Evolutionary conservation across 164 flowering plant species (phyloP), one percentile per base, ranked within the genome.

Genomic region (Berberis thunbergii): DNA sequence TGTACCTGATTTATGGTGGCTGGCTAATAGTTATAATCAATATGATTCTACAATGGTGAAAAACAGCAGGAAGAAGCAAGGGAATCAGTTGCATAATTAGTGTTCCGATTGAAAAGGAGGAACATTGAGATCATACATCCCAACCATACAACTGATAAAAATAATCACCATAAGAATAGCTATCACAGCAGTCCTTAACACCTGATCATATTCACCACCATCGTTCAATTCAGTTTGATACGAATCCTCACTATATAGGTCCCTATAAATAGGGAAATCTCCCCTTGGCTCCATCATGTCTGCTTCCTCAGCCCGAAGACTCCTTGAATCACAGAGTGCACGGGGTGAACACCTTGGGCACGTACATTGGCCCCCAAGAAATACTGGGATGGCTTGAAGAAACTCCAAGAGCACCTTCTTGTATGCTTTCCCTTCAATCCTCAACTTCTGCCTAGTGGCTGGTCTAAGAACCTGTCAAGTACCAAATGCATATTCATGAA

Each of bases 151-250:
- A 39, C 84, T 86, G 57, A 81, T 63, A 54, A 93, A 64, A 62
- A 79, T 77, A 82, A 84, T 83, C 45, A 85, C 2, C 75, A 93
- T 81, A 60, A 93, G 89, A 44, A 84, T 61, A 49, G 80, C 79
- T 41, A 90, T 57, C 7, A 93, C 72, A 46, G 84, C 83, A 49
- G 83, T 79, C 74, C 95, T 78, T 61, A 88, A 4, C 6, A 80
- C 70, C 68, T 74, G 84, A 38, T 82, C 80, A 59, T 75, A 79
- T 60, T 60, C 70, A 60, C 43, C 67, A 59, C 63, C 26, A 26
- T 26, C 26, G 26, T 26, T 26, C 26, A 26, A 26, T 26, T 26
- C 26, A 26, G 26, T 26, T 26, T 26, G 26, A 26, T 26, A 26
- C 0, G 26, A 26, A 26, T 26, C 26, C 26, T 26, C 26, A 26